Conservation (phyloP, 2,329 filamentous ascomycete genomes). For the Dothideomycetidae sp. region DNA sequence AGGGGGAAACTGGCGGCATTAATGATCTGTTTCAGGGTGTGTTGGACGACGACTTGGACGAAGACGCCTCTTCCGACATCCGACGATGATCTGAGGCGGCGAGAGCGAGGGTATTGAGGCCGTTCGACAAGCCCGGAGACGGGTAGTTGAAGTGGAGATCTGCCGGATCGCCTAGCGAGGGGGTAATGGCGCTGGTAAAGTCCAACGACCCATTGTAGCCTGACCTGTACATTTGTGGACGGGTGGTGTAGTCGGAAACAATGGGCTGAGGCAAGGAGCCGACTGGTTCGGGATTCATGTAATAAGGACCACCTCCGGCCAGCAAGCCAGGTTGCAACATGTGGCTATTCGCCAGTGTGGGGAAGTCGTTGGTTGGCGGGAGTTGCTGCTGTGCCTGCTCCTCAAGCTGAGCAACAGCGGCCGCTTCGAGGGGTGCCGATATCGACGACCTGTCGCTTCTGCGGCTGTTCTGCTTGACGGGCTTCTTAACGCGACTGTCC, state of each 20-base stretch:
- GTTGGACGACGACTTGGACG: conserved; percentile 4
- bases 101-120: conserved; percentile 25
- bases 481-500: conserved; percentile 31
- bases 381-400: conserved; percentile 15
- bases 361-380: conserved; percentile 10
- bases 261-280: conserved; percentile 21
- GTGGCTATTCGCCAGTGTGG: conserved; percentile 12
- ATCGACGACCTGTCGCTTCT: conserved; percentile 15
- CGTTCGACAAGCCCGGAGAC: conserved; percentile 25
- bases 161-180: conserved; percentile 20
- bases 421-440: conserved; percentile 21
- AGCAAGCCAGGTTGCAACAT: conserved; percentile 14
- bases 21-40: conserved; percentile 1
- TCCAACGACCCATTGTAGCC: conserved; percentile 22
- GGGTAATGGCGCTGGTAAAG: conserved; percentile 19
- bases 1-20: background rate
- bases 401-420: conserved; percentile 22
- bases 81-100: conserved; percentile 23
- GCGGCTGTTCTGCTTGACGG: conserved; percentile 23
- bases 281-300: conserved; percentile 22
- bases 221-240: conserved; percentile 22
- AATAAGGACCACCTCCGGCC: conserved; percentile 19
- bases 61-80: conserved; percentile 15
- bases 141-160: conserved; percentile 22
- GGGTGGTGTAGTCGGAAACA: conserved; percentile 18